Evolutionary conservation across 805 yeast genomes (phyloP).

Genomic region (Spathaspora gorwiae): DNA sequence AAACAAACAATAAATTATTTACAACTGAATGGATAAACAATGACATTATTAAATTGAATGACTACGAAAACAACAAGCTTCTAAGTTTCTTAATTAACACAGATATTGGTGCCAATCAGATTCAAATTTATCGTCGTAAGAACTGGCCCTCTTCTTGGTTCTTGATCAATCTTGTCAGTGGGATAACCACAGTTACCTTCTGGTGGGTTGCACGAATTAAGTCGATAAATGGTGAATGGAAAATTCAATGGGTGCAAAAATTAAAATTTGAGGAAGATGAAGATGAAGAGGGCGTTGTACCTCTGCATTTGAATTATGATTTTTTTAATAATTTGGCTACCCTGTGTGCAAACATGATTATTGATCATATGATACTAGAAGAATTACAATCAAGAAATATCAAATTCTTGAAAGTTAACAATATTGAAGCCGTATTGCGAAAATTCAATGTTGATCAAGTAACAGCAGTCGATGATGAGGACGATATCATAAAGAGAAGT

Average conservation of each 20-base stretch:
- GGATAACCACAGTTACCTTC: slow-evolving; percentile 31
- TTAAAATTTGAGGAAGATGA: slow-evolving; percentile 11
- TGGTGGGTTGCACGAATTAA: slow-evolving; percentile 54
- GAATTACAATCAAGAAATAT: slow-evolving; percentile 42
- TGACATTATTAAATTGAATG: slow-evolving; percentile 46
- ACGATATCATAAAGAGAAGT: neutral
- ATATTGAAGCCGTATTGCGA: slow-evolving; percentile 14
- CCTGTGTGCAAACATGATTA: slow-evolving; percentile 42
- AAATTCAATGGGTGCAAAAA: slow-evolving; percentile 46
- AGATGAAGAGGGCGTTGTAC: slow-evolving; percentile 3
- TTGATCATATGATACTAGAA: slow-evolving; percentile 50
- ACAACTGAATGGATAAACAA: slow-evolving; percentile 70
- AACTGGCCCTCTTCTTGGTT: slow-evolving; percentile 60
- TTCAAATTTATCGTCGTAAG: slow-evolving; percentile 42
- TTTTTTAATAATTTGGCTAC: slow-evolving; percentile 39
- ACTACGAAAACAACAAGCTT: slow-evolving; percentile 43
- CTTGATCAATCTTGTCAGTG: slow-evolving; percentile 36
- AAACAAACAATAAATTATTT: slow-evolving; percentile 50
- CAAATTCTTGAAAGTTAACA: slow-evolving; percentile 24
- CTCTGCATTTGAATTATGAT: slow-evolving; percentile 15
- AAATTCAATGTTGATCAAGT: slow-evolving; percentile 10
- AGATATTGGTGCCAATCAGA: slow-evolving; percentile 4
- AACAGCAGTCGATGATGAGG: slow-evolving; percentile 2
- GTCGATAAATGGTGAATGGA: slow-evolving; percentile 51
- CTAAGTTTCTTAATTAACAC: slow-evolving; percentile 13